Base-by-base conservation (phyloP, 2,329 filamentous ascomycete species). In the Escovopsis sp. region DNA sequence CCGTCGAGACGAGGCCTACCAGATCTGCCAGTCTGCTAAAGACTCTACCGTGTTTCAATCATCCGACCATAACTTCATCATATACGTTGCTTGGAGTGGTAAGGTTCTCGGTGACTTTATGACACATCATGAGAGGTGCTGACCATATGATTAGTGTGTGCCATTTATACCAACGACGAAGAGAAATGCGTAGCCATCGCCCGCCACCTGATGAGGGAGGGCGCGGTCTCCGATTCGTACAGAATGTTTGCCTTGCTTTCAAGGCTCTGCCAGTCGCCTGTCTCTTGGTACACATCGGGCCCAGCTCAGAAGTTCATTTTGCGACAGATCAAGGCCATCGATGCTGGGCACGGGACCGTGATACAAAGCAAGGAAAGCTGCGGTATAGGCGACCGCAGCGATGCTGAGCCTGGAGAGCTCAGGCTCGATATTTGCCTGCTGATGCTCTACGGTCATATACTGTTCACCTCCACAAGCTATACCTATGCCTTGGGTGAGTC, bases 291-390 rank as follows among this genome's bases (percentile, higher is more conserved):
- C 59, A 81, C 81, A 40, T 81, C 81, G 3, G 83, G 84, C 0
- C 80, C 85, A 0, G 80, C 81, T 15, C 87, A 94, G 59, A 96
- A 96, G 58, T 94, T 84, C 55, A 79, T 96, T 53, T 70, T 95
- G 44, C 79, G 91, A 5, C 86, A 94, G 61, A 84, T 98, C 61
- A 93, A 94, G 59, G 77, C 79, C 4, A 84, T 94, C 66, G 91
- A 98, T 81, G 36, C 66, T 62, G 66, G 72, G 12, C 63, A 69
- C 12, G 62, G 68, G 34, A 60, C 63, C 25, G 58, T 61, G 42
- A 59, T 58, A 3, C 43, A 41, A 1, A 41, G 47, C 53, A 8
- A 58, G 32, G 47, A 58, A 45, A 51, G 31, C 49, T 20, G 53
- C 49, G 37, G 37, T 40, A 34, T 43, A 46, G 35, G 35, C 15